Conservation (phyloP, 306 rosid species). For the Vigna unguiculata region DNA sequence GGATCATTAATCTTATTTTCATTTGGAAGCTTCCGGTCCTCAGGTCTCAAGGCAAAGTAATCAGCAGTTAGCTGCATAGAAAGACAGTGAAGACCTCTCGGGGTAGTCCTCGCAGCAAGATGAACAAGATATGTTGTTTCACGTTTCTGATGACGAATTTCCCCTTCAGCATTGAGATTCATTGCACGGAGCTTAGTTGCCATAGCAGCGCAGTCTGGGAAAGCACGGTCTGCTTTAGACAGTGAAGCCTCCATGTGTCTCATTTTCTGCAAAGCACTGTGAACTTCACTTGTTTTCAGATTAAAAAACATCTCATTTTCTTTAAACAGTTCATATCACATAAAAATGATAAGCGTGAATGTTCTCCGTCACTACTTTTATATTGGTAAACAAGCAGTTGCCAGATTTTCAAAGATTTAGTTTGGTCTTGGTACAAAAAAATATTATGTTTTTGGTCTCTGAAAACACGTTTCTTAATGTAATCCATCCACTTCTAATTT, state of each 20-base stretch:
- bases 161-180: conserved; percentile 79
- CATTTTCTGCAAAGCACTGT: conserved; percentile 95
- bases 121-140: conserved; percentile 69
- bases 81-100: conserved; percentile 93
- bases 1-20: conserved; percentile 72
- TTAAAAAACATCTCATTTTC: conserved; percentile 33
- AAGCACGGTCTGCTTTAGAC: conserved; percentile 72
- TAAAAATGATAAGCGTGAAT: conserved; percentile 28
- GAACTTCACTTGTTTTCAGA: conserved; percentile 66
- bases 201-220: conserved; percentile 84
- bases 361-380: conserved; percentile 30
- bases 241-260: conserved; percentile 82
- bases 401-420: conserved; percentile 30
- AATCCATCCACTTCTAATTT: conserved; percentile 29
- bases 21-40: conserved; percentile 65
- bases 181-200: conserved; percentile 82
- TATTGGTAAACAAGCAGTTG: neutral
- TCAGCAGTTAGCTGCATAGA: conserved; percentile 86
- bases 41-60: conserved; percentile 73
- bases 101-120: conserved; percentile 88
- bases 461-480: neutral
- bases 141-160: conserved; percentile 62
- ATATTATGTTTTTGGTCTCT: conserved; percentile 11
- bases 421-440: conserved; percentile 6
- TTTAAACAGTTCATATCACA: conserved; percentile 41